Evolutionary conservation across 164 flowering plant species (phyloP).

Genomic region (Stephania japonica): DNA sequence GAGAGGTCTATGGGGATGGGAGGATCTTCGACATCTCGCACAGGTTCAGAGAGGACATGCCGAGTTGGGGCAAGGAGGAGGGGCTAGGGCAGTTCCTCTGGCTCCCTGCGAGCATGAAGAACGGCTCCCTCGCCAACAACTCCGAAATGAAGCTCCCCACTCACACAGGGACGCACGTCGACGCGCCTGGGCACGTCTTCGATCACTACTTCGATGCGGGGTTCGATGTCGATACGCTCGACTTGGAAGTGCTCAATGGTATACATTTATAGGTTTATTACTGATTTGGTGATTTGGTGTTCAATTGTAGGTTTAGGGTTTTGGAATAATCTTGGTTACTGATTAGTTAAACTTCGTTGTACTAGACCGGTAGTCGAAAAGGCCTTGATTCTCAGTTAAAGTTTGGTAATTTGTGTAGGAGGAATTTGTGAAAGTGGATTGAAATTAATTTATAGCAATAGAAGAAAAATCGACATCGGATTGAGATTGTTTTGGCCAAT

Average conservation of each 20-base stretch:
- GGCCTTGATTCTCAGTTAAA: background rate
- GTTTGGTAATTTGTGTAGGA: no score
- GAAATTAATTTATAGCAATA: background rate
- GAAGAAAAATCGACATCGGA: background rate
- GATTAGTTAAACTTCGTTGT: no score
- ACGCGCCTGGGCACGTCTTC: slow-evolving; percentile 87
- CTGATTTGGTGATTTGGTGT: background rate
- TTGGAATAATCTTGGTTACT: background rate
- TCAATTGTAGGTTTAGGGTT: background rate
- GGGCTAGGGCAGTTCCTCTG: slow-evolving; percentile 70
- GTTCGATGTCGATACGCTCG: slow-evolving; percentile 84
- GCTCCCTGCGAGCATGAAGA: slow-evolving; percentile 71
- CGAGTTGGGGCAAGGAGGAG: slow-evolving; percentile 39
- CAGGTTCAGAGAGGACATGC: slow-evolving; percentile 45
- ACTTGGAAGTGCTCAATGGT: slow-evolving; percentile 82
- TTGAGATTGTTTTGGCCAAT: background rate
- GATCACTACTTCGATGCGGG: slow-evolving; percentile 89
- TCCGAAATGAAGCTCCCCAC: slow-evolving; percentile 73
- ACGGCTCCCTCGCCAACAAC: slow-evolving; percentile 70
- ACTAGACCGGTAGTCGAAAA: background rate
- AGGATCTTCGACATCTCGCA: slow-evolving; percentile 75
- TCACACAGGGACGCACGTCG: slow-evolving; percentile 94
- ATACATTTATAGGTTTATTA: background rate
- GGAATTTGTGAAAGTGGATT: no score
- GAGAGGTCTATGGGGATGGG: slow-evolving; percentile 27